Evolutionary conservation across 345 rosid genomes (phyloP), one percentile per base, ranked within the genome.

Genomic region (Gossypium bickii): DNA sequence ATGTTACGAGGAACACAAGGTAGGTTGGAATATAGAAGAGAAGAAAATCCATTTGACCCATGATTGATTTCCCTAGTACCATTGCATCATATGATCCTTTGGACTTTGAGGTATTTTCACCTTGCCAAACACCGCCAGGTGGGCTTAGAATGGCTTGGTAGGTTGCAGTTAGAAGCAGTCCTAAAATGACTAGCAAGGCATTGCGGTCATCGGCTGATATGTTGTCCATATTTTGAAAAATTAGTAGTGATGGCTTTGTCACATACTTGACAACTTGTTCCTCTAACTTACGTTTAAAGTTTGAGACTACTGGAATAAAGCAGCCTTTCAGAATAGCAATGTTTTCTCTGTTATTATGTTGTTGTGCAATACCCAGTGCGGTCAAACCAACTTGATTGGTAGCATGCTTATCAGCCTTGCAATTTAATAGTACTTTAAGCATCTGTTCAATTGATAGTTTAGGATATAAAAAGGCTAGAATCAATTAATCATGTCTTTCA

Each of bases 141-240:
- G 70, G 70, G 27, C 70, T 44, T 18, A 66, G 52, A 20, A 11
- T 12, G n/a, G 70, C 52, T 20, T 66, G 70, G 29, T 18, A 66
- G 52, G 29, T 44, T 43, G 70, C 70, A 18, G 70, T 66, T 66
- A 66, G 53, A 20, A 66, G 70, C 9, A 66, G 34, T 18, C 70
- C 70, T 43, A 66, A 11, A 44, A 66, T 44, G 2, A 66, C 70
- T 4, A 66, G 29, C 2, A 66, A 66, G 70, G 70, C 53, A 4
- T 66, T 44, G 16, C 53, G 70, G 4, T 66, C 53, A 1, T 66
- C 34, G 1, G 52, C 15, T 12, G 53, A 66, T 18, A 66, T 12
- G 1, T 22, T 20, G 24, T 66, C 52, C 53, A 66, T 44, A n/a
- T 20, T 52, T 0, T 44, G 27, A 44, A 66, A 65, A 11, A 66